A percentile compares a stretch with the other conserved stretches of the same genome.
Evolutionary conservation across 345 rosid species (phyloP).

Genomic region (Boechera stricta): DNA sequence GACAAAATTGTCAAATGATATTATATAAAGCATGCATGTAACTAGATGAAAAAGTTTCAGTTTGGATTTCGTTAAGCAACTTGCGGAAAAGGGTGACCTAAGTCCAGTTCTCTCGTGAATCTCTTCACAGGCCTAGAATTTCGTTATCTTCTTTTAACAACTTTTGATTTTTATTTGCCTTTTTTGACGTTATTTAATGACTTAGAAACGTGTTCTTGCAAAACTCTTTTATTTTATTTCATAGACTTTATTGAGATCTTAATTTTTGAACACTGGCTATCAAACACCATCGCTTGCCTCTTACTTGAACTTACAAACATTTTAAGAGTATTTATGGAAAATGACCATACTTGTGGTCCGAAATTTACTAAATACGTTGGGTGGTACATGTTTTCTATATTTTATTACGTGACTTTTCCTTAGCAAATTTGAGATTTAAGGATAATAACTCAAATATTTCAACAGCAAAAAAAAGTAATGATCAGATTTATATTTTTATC

Average conservation of each 20-base stretch:
- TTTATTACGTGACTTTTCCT: too few relatives aligned
- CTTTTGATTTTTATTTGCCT: not conserved
- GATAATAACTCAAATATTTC: too few relatives aligned
- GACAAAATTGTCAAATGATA: too few relatives aligned
- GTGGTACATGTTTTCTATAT: too few relatives aligned
- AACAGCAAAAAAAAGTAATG: too few relatives aligned
- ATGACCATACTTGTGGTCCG: too few relatives aligned
- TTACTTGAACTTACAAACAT: not conserved
- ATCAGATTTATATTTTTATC: too few relatives aligned
- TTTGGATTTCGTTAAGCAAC: slow-evolving; percentile 1
- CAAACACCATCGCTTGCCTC: not conserved
- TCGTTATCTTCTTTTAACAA: slow-evolving; percentile 10
- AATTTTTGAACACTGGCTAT: not conserved
- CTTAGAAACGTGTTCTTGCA: slow-evolving; percentile 25
- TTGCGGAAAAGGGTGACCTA: slow-evolving; percentile 15
- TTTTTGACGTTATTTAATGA: not conserved
- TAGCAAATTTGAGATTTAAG: too few relatives aligned
- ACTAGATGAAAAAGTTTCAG: not conserved
- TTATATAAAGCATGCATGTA: too few relatives aligned
- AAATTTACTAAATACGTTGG: too few relatives aligned
- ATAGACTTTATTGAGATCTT: not conserved
- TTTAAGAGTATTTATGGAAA: not conserved
- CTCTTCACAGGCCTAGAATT: slow-evolving; percentile 30
- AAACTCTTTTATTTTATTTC: slow-evolving; percentile 1
- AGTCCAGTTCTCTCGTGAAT: slow-evolving; percentile 13